Evolutionary conservation across 495 filamentous ascomycete species (phyloP).

Genomic region (Opeltia flavorubescens): DNA sequence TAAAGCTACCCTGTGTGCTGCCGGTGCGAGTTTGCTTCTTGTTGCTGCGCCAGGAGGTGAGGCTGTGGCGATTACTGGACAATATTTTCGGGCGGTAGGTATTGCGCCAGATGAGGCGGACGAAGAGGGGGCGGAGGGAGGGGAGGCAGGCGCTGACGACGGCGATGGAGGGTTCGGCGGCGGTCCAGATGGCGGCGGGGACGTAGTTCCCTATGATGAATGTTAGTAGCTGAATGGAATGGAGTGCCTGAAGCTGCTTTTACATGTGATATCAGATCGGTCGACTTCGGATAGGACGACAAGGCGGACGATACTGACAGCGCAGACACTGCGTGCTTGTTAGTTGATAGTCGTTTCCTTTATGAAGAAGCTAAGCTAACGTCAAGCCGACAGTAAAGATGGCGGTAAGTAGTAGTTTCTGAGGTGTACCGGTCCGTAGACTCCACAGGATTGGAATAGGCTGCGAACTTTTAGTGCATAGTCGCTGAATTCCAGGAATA

Average conservation of each 20-base stretch:
- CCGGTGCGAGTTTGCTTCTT: no score
- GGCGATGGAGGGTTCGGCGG: slow-evolving; percentile 7
- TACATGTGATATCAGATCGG: slow-evolving; percentile 6
- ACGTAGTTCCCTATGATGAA: slow-evolving; percentile 9
- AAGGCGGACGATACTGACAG: slow-evolving; percentile 8
- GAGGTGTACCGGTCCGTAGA: slow-evolving; percentile 5
- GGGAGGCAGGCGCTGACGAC: slow-evolving; percentile 10
- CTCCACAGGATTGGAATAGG: slow-evolving; percentile 13
- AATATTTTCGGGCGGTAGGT: neutral
- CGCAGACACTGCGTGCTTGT: slow-evolving; percentile 6
- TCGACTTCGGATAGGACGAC: slow-evolving; percentile 1
- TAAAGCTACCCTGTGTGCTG: neutral
- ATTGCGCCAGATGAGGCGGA: neutral
- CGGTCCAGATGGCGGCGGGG: slow-evolving; percentile 15
- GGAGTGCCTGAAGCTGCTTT: no score
- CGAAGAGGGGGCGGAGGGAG: slow-evolving; percentile 7
- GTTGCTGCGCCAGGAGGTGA: neutral
- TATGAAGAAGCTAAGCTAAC: slow-evolving; percentile 11
- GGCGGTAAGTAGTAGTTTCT: slow-evolving; percentile 9
- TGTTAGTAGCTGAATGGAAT: neutral
- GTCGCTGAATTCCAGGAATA: neutral
- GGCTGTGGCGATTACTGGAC: neutral
- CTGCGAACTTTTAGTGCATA: neutral
- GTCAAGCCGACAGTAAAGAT: slow-evolving; percentile 2
- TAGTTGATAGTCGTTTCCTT: neutral